Percentiles rank a stretch among this genome's conserved stretches.
Evolutionary conservation across 2,329 filamentous ascomycete species (phyloP).

Genomic region (Venturia aucupariae): DNA sequence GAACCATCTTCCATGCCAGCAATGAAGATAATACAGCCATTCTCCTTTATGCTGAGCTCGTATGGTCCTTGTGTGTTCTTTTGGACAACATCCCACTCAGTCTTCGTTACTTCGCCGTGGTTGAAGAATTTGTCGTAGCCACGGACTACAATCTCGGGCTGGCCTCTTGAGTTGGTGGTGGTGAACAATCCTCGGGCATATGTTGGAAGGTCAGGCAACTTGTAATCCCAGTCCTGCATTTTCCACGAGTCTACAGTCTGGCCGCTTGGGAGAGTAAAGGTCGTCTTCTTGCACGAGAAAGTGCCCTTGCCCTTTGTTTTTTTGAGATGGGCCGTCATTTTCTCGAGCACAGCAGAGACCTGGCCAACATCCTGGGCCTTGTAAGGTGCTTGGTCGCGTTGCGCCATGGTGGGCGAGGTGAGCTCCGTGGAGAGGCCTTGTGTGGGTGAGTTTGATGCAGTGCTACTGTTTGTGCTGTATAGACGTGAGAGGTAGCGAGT

Average conservation of each 20-base stretch:
- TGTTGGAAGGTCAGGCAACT: constrained; percentile 72
- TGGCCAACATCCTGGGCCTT: constrained; percentile 59
- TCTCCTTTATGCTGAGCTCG: constrained; percentile 94
- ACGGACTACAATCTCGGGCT: constrained; percentile 70
- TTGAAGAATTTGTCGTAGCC: constrained; percentile 99
- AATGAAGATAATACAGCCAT: constrained; percentile 99
- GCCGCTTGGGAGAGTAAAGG: constrained; percentile 57
- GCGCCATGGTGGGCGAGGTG: constrained; percentile 37
- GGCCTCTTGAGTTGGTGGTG: constrained; percentile 54
- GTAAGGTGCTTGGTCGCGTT: constrained; percentile 48
- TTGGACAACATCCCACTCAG: constrained; percentile 73
- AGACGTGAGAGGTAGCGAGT: neutral
- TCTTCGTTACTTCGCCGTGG: constrained; percentile 68
- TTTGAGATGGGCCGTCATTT: constrained; percentile 50
- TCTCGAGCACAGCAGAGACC: constrained; percentile 55
- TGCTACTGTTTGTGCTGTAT: neutral
- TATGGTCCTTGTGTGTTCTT: constrained; percentile 74
- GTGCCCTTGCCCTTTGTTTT: constrained; percentile 41
- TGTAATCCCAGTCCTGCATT: constrained; percentile 94
- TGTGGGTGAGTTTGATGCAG: neutral
- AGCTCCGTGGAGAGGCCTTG: neutral
- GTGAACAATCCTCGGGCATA: constrained; percentile 94
- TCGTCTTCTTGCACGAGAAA: constrained; percentile 73
- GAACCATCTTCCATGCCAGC: constrained; percentile 83
- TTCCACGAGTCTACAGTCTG: constrained; percentile 82